Base-by-base conservation (phyloP, 176 grass and related monocot species). In the Oropetium thomaeum region DNA sequence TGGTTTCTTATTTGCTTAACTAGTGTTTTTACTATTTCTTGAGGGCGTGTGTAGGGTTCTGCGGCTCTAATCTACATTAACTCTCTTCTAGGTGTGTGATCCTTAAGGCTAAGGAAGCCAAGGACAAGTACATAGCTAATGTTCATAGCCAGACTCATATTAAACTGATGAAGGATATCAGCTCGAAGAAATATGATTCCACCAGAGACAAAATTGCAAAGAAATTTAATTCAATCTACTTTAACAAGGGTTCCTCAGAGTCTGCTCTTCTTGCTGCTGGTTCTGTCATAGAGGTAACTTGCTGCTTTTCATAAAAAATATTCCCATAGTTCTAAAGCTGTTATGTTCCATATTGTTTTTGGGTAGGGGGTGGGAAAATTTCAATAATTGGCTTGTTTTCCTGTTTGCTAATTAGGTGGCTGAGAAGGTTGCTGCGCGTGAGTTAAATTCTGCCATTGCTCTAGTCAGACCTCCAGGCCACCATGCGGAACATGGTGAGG, bases 401-500 rank as follows among this genome's bases (percentile, higher is more conserved):
- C 71, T 17, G 26, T 84, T 76, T 71, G 25, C 3, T 48, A 82
- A 70, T n/a, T 82, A 98, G 96, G 86, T 92, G 17, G 71, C 91
- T 73, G 87, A 94, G 76, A 98, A 98, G 85, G 96, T 98, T 3
- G 89, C 96, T 30, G 30, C 81, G 49, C 89, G 91, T 40, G 96
- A 98, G 64, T 74, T 94, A 42, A 88, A 28, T 81, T 98, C 88
- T 86, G 96, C 65, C 58, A 92, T 98, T 92, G 96, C 91, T 71
- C 67, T 98, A 47, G 91, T 94, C 67, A 92, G 91, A 71, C 96
- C 96, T 87, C 96, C 96, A 72, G 96, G 91, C 27, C 96, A 98
- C 78, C 96, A 98, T 81, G 96, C 96, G 19, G 96, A 98, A 69
- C 73, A 83, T 87, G 67, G 92, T 59, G 43, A 86, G 86, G 71